Evolutionary conservation across 129 eudicot species (phyloP).

Genomic region (Rutidosis leptorrhynchoides): DNA sequence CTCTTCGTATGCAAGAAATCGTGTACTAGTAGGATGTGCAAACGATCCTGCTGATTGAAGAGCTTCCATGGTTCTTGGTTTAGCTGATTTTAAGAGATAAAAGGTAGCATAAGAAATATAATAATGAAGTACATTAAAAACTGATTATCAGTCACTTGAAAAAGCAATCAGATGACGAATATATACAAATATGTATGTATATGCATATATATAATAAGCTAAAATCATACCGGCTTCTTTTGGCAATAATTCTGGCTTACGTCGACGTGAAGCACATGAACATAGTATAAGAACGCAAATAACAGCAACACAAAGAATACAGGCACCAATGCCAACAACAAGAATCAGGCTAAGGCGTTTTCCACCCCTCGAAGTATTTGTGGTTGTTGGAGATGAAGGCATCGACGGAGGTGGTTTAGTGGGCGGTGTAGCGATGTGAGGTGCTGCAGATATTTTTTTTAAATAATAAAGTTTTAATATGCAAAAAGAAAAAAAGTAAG

Average conservation of each 20-base stretch:
- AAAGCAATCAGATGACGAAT: background rate
- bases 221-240: constrained; percentile 60
- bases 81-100: constrained; percentile 35
- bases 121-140: background rate
- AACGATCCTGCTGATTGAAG: constrained; percentile 61
- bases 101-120: background rate
- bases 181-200: no score
- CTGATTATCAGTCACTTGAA: background rate
- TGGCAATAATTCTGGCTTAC: constrained; percentile 44
- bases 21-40: constrained; percentile 84
- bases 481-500: background rate
- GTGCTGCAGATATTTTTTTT: constrained; percentile 50
- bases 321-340: constrained; percentile 63
- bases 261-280: constrained; percentile 53
- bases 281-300: constrained; percentile 52
- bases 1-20: constrained; percentile 87
- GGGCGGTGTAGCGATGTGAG: constrained; percentile 55
- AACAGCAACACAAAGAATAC: constrained; percentile 54
- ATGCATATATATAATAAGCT: background rate
- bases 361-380: constrained; percentile 47
- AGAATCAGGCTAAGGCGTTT: constrained; percentile 55
- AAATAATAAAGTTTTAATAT: constrained; percentile 12
- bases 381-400: constrained; percentile 53
- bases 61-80: constrained; percentile 49
- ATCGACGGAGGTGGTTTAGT: constrained; percentile 40